Percentiles rank a stretch among this genome's conserved stretches.
Conservation (phyloP, 2,329 filamentous ascomycete species). For the Arthrobotrys musiformis region DNA sequence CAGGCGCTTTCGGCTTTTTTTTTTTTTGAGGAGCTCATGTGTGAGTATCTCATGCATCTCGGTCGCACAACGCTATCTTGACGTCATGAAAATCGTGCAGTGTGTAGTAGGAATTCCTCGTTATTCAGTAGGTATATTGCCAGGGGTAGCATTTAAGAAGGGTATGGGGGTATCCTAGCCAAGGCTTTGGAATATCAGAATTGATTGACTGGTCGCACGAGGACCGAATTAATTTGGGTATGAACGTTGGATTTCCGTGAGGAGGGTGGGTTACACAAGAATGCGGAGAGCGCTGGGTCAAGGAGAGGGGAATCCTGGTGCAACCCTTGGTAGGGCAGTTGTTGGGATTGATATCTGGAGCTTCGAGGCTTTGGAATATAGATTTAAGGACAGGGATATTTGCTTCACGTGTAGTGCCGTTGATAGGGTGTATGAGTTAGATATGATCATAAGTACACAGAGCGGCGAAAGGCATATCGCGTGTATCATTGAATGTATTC, state of each 20-base stretch:
- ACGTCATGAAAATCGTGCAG: conserved; percentile 13
- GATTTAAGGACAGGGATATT: neutral
- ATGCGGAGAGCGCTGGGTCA: conserved; percentile 16
- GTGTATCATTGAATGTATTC: too few relatives aligned
- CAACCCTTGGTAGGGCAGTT: neutral
- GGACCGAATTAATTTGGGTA: neutral
- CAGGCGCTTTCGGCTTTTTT: neutral
- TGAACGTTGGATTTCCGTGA: neutral
- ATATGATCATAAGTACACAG: too few relatives aligned
- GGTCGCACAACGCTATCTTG: conserved; percentile 41
- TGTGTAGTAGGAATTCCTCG: neutral
- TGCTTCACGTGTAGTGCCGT: neutral
- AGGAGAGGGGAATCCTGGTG: neutral
- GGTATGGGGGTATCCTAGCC: neutral
- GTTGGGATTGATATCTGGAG: neutral
- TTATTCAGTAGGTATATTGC: neutral
- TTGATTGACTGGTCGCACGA: conserved; percentile 1
- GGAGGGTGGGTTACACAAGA: conserved; percentile 48
- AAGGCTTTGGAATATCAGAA: neutral
- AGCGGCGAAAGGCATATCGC: too few relatives aligned
- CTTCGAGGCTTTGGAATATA: neutral
- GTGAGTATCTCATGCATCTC: neutral
- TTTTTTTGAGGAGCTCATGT: conserved; percentile 16
- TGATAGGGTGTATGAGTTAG: neutral
- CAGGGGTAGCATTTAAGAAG: neutral